A percentile compares a stretch with the other conserved stretches of the same genome.
phyloP scores from a whole-genome alignment of 805 yeast species.

The Pichia nanzhaoensis region DNA sequence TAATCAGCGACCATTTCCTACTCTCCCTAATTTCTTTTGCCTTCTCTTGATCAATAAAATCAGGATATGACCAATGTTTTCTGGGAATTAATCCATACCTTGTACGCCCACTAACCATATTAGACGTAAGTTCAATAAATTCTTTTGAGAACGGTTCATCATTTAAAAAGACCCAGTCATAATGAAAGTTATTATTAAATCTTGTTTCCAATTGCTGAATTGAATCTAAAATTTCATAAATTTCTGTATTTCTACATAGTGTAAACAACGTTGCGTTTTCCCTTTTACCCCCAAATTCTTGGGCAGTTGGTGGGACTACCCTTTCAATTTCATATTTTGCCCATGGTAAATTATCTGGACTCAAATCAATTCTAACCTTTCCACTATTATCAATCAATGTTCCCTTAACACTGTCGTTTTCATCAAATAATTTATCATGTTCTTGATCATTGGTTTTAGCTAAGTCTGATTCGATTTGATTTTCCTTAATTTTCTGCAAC shows the following conservation, averaged over 20 bases:
- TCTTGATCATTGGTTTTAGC: not conserved
- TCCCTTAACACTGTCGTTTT: conserved; percentile 6
- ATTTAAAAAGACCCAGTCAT: conserved; percentile 45
- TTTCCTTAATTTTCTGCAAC: conserved; percentile 6
- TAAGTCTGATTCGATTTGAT: conserved; percentile 10
- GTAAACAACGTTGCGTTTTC: conserved; percentile 56
- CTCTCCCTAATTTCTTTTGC: conserved; percentile 34
- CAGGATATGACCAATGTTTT: conserved; percentile 50
- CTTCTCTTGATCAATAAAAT: conserved; percentile 34
- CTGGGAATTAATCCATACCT: conserved; percentile 41
- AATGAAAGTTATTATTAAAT: conserved; percentile 33
- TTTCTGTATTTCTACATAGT: conserved; percentile 37
- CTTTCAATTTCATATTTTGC: conserved; percentile 14
- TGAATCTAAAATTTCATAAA: conserved; percentile 35
- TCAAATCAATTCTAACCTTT: conserved; percentile 7
- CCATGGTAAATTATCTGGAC: conserved; percentile 13
- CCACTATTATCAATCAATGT: conserved; percentile 9
- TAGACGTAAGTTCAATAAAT: conserved; percentile 34
- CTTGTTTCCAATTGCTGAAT: conserved; percentile 35
- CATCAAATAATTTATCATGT: not conserved
- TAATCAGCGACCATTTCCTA: conserved; percentile 33
- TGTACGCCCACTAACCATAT: conserved; percentile 38
- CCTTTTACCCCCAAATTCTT: conserved; percentile 20
- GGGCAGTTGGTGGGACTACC: conserved; percentile 3
- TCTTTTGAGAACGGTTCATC: conserved; percentile 40